Evolutionary conservation across 345 rosid species (phyloP).

Genomic region (Boechera stricta): DNA sequence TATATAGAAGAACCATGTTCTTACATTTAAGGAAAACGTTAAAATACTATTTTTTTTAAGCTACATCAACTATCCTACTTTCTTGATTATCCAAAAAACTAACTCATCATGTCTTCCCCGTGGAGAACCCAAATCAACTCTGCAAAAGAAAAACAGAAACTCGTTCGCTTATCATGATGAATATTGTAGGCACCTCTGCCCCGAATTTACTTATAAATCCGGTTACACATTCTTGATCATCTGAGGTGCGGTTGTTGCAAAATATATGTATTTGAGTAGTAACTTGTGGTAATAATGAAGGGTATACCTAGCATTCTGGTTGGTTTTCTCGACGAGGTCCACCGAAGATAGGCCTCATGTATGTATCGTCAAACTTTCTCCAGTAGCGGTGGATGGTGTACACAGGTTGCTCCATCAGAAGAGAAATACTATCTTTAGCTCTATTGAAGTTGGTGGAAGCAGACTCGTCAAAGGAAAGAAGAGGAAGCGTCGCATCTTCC

Average conservation of each 20-base stretch:
- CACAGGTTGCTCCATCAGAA: slow-evolving; percentile 79
- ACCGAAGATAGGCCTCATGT: slow-evolving; percentile 92
- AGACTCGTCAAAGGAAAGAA: slow-evolving; percentile 73
- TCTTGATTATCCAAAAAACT: slow-evolving; percentile 20
- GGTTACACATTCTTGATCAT: neutral
- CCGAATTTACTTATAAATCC: neutral
- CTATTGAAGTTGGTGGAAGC: slow-evolving; percentile 66
- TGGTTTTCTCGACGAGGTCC: slow-evolving; percentile 54
- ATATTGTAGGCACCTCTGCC: neutral
- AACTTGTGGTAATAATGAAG: neutral
- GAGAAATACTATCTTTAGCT: slow-evolving; percentile 73
- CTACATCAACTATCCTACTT: slow-evolving; percentile 22
- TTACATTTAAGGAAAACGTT: slow-evolving; percentile 30
- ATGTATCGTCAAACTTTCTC: slow-evolving; percentile 79
- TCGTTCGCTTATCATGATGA: slow-evolving; percentile 6
- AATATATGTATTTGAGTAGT: neutral
- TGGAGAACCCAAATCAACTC: neutral
- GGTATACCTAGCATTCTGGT: slow-evolving; percentile 51
- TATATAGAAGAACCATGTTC: slow-evolving; percentile 26
- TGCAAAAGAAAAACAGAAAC: neutral
- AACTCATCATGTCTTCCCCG: slow-evolving; percentile 29
- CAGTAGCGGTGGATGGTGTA: slow-evolving; percentile 82
- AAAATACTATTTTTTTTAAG: slow-evolving; percentile 3
- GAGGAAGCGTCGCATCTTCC: slow-evolving; percentile 64
- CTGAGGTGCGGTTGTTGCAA: neutral